phyloP scores from a whole-genome alignment of 192 early-diverging fungal genomes.

The Entophlyctis luteolus region DNA sequence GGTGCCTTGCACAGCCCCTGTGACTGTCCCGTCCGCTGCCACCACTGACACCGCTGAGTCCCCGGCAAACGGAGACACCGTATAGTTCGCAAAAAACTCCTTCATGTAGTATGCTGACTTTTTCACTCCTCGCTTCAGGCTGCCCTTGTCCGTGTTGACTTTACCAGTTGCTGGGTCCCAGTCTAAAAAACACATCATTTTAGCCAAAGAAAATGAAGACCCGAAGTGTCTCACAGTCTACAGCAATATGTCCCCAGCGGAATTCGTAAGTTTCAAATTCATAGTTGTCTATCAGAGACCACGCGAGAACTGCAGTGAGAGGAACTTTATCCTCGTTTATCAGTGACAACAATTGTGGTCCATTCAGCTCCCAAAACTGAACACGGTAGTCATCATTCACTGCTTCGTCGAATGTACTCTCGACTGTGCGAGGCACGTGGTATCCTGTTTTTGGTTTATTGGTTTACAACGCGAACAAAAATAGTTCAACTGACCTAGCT shows the following conservation, averaged over 20 bases:
- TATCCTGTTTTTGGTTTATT: not conserved
- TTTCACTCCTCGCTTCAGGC: constrained; percentile 2
- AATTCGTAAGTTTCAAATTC: constrained; percentile 29
- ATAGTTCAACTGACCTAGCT: not conserved
- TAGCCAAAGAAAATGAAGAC: not conserved
- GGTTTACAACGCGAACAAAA: not conserved
- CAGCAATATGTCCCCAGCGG: constrained; percentile 27
- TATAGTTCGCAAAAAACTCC: constrained; percentile 14
- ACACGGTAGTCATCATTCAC: constrained; percentile 21
- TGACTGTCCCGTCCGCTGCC: too few species aligned
- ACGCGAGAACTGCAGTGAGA: constrained; percentile 22
- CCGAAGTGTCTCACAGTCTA: constrained; percentile 9
- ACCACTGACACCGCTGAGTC: too few species aligned
- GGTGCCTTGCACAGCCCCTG: too few species aligned
- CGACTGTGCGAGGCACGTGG: constrained; percentile 7
- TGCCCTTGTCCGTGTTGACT: constrained; percentile 22
- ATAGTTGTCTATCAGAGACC: constrained; percentile 34
- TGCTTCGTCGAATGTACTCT: constrained; percentile 8
- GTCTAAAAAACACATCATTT: not conserved
- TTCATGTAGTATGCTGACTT: constrained; percentile 7
- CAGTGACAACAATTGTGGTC: not conserved
- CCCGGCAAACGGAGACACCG: constrained; percentile 6
- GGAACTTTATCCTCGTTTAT: constrained; percentile 26
- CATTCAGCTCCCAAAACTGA: constrained; percentile 12
- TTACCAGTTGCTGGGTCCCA: constrained; percentile 18